Evolutionary conservation across 2,329 filamentous ascomycete species (phyloP).

Genomic region (Colletotrichum sp.): DNA sequence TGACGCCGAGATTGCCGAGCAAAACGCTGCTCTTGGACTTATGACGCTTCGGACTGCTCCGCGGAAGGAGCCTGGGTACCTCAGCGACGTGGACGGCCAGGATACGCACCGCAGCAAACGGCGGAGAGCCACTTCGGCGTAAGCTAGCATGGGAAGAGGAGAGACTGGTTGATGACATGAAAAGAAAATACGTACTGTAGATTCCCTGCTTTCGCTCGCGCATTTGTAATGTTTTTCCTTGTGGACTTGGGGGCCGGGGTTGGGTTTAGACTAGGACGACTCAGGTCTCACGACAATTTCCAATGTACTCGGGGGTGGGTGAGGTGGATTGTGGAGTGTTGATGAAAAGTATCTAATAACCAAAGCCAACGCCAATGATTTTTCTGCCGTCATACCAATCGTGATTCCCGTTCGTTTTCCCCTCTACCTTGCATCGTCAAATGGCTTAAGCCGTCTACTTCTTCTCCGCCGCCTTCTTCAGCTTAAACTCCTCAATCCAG

Average conservation of each 20-base stretch:
- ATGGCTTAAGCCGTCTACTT: conserved; percentile 14
- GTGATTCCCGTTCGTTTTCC: background rate
- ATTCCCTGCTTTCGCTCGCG: conserved; percentile 8
- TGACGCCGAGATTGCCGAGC: conserved; percentile 38
- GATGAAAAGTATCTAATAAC: background rate
- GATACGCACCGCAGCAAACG: conserved; percentile 42
- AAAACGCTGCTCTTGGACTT: conserved; percentile 51
- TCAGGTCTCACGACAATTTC: background rate
- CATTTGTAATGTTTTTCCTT: conserved; percentile 3
- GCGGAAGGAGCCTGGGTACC: conserved; percentile 3
- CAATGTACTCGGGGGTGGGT: background rate
- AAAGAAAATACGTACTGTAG: background rate
- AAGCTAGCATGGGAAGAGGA: background rate
- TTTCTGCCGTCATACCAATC: background rate
- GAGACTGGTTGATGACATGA: background rate
- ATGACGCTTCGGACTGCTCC: conserved; percentile 47
- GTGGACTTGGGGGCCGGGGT: background rate
- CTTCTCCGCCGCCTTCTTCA: conserved; percentile 63
- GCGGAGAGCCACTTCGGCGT: conserved; percentile 45
- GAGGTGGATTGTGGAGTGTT: background rate
- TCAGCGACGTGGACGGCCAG: conserved; percentile 24
- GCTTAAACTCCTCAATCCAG: conserved; percentile 90
- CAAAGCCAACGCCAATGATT: background rate
- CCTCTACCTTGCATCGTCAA: background rate
- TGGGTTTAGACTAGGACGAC: background rate